These are phyloP conservation scores for Pythium folliculosum DNA, from an alignment of 352 stramenopile species.

Conservation along the genomic window DNA sequence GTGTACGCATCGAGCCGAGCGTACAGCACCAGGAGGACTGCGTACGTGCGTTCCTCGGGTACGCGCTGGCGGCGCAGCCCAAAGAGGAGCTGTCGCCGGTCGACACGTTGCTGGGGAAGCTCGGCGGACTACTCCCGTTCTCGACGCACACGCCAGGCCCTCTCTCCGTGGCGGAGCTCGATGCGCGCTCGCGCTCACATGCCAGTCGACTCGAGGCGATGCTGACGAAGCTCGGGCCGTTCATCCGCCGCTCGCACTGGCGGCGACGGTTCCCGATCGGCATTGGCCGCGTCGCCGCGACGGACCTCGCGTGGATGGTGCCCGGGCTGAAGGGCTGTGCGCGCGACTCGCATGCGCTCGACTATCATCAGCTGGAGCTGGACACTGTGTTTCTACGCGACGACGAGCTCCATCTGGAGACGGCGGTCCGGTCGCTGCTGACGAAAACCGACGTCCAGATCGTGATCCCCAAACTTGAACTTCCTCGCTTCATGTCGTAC, in stretches of 20 bases:
- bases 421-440: neutral
- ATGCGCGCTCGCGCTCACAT: neutral
- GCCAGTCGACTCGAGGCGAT: neutral
- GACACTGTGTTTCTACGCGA: neutral
- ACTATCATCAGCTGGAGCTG: neutral
- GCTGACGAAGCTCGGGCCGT: neutral
- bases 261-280: neutral
- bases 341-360: neutral
- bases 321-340: neutral
- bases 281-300: neutral
- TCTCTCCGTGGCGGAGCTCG: neutral
- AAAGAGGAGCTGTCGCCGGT: too few relatives aligned
- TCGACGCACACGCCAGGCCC: neutral
- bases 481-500: neutral
- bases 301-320: slow-evolving; percentile 5
- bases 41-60: neutral
- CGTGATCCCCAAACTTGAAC: neutral
- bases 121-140: neutral
- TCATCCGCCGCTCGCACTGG: neutral
- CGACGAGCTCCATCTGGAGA: slow-evolving; percentile 1
- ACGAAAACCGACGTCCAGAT: neutral
- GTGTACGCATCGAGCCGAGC: neutral
- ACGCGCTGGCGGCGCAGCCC: too few relatives aligned
- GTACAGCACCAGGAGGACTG: neutral
- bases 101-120: neutral